Evolutionary conservation across 495 filamentous ascomycete species (phyloP), one percentile per base, ranked within the genome.

Genomic region (Penicillium coprophilum): DNA sequence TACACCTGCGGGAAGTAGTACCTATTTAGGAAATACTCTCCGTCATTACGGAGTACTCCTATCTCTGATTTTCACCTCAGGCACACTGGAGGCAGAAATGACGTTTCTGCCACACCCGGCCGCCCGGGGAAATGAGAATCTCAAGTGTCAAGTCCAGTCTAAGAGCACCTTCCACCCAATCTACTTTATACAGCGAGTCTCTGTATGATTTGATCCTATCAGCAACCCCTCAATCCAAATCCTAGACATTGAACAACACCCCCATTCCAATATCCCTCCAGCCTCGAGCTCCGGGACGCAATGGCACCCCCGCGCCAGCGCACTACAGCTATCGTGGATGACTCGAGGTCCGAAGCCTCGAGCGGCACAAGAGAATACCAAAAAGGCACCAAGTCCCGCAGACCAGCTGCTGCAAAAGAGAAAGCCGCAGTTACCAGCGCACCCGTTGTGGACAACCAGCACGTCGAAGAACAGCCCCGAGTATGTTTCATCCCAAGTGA

Each of bases 261-360:
- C 41, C 53, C 34, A 44, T 13, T 46, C 32, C 44, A 55, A 39
- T 13, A 43, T 31, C 47, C 45, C 52, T 38, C 47, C 24, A 47
- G n/a, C 38, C 51, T 30, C 39, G 58, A 53, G 40, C 45, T 49
- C 28, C 27, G 34, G n/a, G 34, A 38, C 34, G 56, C 53, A 55
- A 79, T 79, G 76, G 73, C 76, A 58, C 76, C 76, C 68, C 76
- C 76, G 68, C 76, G 76, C 49, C 74, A 76, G 63, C 73, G 74
- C 44, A 68, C 72, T 45, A 60, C 73, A 46, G 72, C 71, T 15
- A 58, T 71, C 46, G 65, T 72, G 27, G 80, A 83, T 48, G 80
- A 83, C 65, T 82, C 80, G 39, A 70, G 79, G 39, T 82, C 79
- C 20, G 80, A 83, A 70, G 75, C 77, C 28, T 82, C 79, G 21